Evolutionary conservation across 78 protist species (phyloP), one percentile per base, ranked within the genome.

Genomic region (Dictyostelium intermedium): DNA sequence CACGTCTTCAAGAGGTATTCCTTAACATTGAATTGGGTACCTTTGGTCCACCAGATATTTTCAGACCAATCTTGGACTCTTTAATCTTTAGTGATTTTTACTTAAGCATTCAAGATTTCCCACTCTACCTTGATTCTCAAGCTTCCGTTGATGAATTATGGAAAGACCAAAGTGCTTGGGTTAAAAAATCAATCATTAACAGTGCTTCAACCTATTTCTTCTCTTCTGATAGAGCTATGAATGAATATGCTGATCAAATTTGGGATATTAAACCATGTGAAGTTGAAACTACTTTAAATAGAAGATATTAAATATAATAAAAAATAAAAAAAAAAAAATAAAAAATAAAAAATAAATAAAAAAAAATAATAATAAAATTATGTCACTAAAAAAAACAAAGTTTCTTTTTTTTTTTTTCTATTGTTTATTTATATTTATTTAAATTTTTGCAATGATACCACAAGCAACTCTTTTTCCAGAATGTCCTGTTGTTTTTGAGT

Each of bases 231-330:
- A 97, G 99, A 41, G 97, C 98, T 47, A 97, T 99, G 95, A 47
- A 78, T n/a, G 97, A 99, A 82, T 99, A 99, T 45, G 99, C 99
- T 27, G 34, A 95, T 43, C 87, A 97, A 27, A 97, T 99, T 82
- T 99, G 99, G 99, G 76, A 78, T 77, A 85, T 97, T 72, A 43
- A 95, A 83, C 96, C 96, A 77, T 74, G 85, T 89, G 94, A 89
- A 89, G 94, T 89, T 45, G 94, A 89, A 70, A 89, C 85, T 2
- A 45, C 87, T 80, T 79, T 63, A 27, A 37, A 89, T 50, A 60
- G 94, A 50, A 89, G 94, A 89, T 89, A 89, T 89, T 89, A 89
- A 89, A 77, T 56, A 20, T 56, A 56, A 20, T 23, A 56, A 47
- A 56, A 56, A 56, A 56, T 20, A 56, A 56, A 56, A 56, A 56